A percentile compares a stretch with the other conserved stretches of the same genome.
phyloP scores from a whole-genome alignment of 169 alveolate species.

The Ichthyophthirius multifiliis region DNA sequence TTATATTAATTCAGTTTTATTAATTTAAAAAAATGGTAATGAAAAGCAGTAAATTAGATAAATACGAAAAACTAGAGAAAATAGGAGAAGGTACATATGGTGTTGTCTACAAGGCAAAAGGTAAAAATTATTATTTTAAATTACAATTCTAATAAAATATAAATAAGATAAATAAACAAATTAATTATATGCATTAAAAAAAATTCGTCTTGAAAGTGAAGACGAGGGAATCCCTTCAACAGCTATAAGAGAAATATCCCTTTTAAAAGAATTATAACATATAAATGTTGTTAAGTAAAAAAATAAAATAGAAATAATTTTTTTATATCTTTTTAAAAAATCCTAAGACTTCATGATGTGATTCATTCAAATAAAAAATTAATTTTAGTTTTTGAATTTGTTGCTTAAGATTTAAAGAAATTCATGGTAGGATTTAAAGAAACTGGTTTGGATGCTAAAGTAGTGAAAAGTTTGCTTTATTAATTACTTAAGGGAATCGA shows the following conservation, averaged over 20 bases:
- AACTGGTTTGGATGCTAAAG: slow-evolving; percentile 62
- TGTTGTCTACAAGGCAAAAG: slow-evolving; percentile 93
- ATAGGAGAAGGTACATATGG: slow-evolving; percentile 99
- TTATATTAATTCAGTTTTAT: too few species aligned
- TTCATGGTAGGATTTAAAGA: slow-evolving; percentile 93
- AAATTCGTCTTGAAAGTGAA: slow-evolving; percentile 97
- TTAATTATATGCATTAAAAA: slow-evolving; percentile 94
- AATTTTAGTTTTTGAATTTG: slow-evolving; percentile 97
- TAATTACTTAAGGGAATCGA: slow-evolving; percentile 96
- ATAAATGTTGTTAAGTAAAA: slow-evolving; percentile 94
- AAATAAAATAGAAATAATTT: not conserved
- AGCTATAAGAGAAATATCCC: slow-evolving; percentile 97
- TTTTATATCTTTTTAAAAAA: not conserved
- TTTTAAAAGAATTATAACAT: slow-evolving; percentile 96
- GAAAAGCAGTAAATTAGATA: slow-evolving; percentile 67
- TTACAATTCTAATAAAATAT: not conserved
- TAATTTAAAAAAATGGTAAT: slow-evolving; percentile 11
- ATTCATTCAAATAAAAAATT: slow-evolving; percentile 96
- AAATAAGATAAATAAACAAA: slow-evolving; percentile 28
- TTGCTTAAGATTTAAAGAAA: slow-evolving; percentile 97
- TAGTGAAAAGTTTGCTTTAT: slow-evolving; percentile 71
- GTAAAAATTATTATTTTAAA: slow-evolving; percentile 66
- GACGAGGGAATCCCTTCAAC: slow-evolving; percentile 98
- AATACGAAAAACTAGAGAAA: slow-evolving; percentile 94
- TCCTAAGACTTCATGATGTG: slow-evolving; percentile 93